Evolutionary conservation across 352 stramenopile genomes (phyloP).

Genomic region (Phytophthora pini): DNA sequence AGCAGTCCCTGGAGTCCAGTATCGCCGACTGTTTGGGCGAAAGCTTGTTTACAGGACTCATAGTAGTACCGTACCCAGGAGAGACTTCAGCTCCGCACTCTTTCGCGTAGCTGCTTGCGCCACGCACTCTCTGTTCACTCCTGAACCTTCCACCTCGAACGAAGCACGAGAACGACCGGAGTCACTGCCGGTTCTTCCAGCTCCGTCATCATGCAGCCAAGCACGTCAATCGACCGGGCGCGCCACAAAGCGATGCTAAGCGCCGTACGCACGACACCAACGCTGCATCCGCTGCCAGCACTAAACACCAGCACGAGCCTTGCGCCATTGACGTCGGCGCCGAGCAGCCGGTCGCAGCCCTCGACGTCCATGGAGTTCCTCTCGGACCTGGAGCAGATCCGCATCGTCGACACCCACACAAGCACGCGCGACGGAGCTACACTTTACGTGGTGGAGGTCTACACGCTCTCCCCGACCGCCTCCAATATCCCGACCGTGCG

Average conservation of each 20-base stretch:
- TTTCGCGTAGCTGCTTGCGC: constrained; percentile 6
- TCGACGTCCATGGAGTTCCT: constrained; percentile 42
- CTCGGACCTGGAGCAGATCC: constrained; percentile 42
- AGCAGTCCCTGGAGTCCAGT: not conserved
- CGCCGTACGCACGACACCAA: not conserved
- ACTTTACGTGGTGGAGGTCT: constrained; percentile 50
- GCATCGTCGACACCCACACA: constrained; percentile 35
- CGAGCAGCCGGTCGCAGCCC: constrained; percentile 14
- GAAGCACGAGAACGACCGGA: not conserved
- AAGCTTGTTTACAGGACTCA: constrained; percentile 5
- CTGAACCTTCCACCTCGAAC: not conserved
- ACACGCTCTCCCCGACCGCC: constrained; percentile 18
- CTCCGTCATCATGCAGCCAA: not conserved
- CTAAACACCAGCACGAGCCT: constrained; percentile 17
- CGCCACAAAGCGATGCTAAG: constrained; percentile 19
- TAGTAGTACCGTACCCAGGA: constrained; percentile 18
- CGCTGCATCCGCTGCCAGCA: constrained; percentile 11
- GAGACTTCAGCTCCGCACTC: constrained; percentile 15
- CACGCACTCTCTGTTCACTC: constrained; percentile 14
- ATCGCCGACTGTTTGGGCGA: not conserved
- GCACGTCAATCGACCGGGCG: not conserved
- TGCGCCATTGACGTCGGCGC: constrained; percentile 16
- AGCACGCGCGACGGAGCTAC: constrained; percentile 35
- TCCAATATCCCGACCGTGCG: constrained; percentile 38
- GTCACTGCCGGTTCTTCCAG: not conserved